These are phyloP conservation scores for Oryza coarctata DNA, from an alignment of 176 grass and related monocot genomes.

Conservation along the genomic window DNA sequence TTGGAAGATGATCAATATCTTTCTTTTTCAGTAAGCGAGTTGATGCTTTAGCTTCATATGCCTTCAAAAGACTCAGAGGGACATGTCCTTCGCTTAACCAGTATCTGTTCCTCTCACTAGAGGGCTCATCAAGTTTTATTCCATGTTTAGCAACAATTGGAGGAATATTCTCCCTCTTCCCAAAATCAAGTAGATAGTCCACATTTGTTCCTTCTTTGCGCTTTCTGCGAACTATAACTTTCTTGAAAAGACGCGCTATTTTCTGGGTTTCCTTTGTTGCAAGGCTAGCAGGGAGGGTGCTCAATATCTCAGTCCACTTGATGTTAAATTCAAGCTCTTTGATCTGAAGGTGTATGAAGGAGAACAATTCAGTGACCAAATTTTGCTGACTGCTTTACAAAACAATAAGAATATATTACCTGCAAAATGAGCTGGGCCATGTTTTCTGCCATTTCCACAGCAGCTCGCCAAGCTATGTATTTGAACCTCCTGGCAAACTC, in stretches of 20 bases:
- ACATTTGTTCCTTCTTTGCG: constrained; percentile 54
- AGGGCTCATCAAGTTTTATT: constrained; percentile 67
- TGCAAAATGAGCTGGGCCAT: constrained; percentile 75
- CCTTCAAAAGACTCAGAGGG: constrained; percentile 80
- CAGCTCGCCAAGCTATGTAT: constrained; percentile 82
- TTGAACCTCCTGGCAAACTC: constrained; percentile 82
- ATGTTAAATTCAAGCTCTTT: constrained; percentile 95
- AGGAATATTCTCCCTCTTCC: constrained; percentile 82
- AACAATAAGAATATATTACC: constrained; percentile 50
- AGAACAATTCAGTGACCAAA: constrained; percentile 32
- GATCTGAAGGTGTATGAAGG: constrained; percentile 58
- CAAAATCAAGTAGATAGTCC: constrained; percentile 95
- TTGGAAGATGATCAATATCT: constrained; percentile 46
- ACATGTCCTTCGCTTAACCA: constrained; percentile 85
- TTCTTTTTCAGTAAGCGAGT: constrained; percentile 79
- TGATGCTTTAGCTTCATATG: constrained; percentile 77
- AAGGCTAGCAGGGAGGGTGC: constrained; percentile 53
- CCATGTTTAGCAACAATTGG: constrained; percentile 87
- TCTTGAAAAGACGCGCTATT: constrained; percentile 82
- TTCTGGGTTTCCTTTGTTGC: constrained; percentile 84
- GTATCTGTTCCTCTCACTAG: constrained; percentile 83
- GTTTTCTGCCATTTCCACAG: constrained; percentile 83
- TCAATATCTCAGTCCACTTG: constrained; percentile 80
- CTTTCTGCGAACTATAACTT: constrained; percentile 93
- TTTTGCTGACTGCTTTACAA: constrained; percentile 16